These are phyloP conservation scores for Anaeromyces robustus DNA, from an alignment of 192 early-diverging fungal species.

Conservation along the genomic window DNA sequence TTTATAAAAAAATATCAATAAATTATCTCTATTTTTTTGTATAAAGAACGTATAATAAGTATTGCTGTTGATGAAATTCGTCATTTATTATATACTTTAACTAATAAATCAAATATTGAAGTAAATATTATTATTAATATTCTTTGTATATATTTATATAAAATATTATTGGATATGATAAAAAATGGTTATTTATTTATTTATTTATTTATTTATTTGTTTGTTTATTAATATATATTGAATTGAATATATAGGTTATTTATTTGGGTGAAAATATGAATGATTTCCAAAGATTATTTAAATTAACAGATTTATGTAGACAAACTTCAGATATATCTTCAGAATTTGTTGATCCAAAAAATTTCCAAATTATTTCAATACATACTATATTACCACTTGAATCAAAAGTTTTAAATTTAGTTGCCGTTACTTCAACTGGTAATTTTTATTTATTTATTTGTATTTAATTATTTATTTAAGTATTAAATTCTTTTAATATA, in stretches of 20 bases:
- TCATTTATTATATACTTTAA: slow-evolving; percentile 53
- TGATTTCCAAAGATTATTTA: slow-evolving; percentile 31
- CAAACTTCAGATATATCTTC: slow-evolving; percentile 24
- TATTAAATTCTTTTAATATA: background rate
- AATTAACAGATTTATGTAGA: slow-evolving; percentile 29
- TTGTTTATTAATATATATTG: too few species aligned
- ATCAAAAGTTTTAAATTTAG: slow-evolving; percentile 48
- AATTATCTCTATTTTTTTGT: background rate
- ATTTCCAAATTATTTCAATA: slow-evolving; percentile 58
- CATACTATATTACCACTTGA: slow-evolving; percentile 48
- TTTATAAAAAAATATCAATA: too few species aligned
- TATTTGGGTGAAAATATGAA: slow-evolving; percentile 41
- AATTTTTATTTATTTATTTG: background rate
- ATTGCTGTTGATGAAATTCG: slow-evolving; percentile 54
- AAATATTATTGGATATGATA: too few species aligned
- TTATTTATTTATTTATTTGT: too few species aligned
- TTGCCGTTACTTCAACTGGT: slow-evolving; percentile 62
- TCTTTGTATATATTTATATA: too few species aligned
- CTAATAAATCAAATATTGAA: slow-evolving; percentile 48
- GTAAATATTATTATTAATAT: slow-evolving; percentile 27
- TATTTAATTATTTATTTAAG: slow-evolving; percentile 6
- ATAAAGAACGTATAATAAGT: slow-evolving; percentile 34
- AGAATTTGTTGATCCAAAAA: slow-evolving; percentile 17
- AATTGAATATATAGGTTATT: slow-evolving; percentile 19
- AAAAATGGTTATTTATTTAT: too few species aligned